These are phyloP conservation scores for Trametes polyzona DNA, from an alignment of 1,284 basidiomycete genomes.

Conservation along the genomic window DNA sequence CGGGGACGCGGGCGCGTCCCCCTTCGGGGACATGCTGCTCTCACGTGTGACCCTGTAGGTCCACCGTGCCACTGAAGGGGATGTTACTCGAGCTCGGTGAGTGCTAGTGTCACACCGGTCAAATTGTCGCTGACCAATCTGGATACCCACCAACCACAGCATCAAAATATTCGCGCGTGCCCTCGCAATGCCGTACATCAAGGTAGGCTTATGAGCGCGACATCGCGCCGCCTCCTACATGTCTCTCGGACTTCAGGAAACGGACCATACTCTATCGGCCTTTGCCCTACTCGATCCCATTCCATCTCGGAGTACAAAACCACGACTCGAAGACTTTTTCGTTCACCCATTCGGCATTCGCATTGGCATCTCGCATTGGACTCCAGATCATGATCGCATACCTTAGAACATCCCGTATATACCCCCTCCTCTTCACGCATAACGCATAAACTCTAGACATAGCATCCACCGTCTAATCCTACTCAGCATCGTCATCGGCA, in stretches of 20 bases:
- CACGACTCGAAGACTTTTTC: not conserved
- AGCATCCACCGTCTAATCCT: too few species aligned
- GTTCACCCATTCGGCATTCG: not conserved
- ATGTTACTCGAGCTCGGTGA: not conserved
- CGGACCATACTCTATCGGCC: too few species aligned
- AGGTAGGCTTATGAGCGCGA: not conserved
- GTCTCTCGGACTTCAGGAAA: slow-evolving; percentile 11
- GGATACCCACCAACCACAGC: not conserved
- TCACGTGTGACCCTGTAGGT: not conserved
- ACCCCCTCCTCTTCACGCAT: too few species aligned
- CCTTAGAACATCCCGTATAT: too few species aligned
- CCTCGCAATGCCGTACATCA: not conserved
- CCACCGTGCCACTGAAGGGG: slow-evolving; percentile 7
- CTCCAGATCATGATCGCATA: too few species aligned
- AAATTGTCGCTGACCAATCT: not conserved
- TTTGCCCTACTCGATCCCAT: not conserved
- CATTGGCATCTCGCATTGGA: slow-evolving; percentile 4
- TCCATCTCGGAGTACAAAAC: not conserved
- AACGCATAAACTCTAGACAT: too few species aligned
- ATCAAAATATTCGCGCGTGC: not conserved
- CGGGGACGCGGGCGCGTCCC: slow-evolving; percentile 18
- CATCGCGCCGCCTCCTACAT: not conserved
- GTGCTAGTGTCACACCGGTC: not conserved
- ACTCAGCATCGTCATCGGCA: too few species aligned
- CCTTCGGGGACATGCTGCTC: not conserved